Conservation (phyloP, 108 stramenopile genomes). For the Cyclotella distinguenda region DNA sequence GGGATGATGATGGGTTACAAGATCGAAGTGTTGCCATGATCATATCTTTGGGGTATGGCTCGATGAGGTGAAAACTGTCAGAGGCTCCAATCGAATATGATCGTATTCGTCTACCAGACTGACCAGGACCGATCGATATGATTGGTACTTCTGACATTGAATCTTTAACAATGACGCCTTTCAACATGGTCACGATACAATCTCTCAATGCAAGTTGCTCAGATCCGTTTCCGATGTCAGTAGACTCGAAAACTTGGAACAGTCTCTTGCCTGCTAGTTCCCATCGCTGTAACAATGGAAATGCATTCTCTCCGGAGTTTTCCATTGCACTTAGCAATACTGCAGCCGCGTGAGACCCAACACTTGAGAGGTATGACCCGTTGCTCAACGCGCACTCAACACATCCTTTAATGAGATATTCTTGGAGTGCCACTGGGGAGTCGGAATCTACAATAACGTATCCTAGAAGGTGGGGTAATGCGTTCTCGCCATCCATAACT, state of each 20-base stretch:
- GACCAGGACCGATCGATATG: constrained; percentile 74
- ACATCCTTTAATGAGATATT: constrained; percentile 33
- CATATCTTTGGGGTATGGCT: constrained; percentile 79
- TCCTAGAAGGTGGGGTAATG: constrained; percentile 43
- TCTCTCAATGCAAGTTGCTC: constrained; percentile 24
- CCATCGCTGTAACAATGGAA: constrained; percentile 67
- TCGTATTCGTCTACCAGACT: constrained; percentile 59
- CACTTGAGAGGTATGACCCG: constrained; percentile 5
- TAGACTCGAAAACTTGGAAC: constrained; percentile 34
- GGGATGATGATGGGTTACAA: constrained; percentile 15
- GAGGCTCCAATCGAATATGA: constrained; percentile 79
- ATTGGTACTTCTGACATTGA: constrained; percentile 40
- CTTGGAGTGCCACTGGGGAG: constrained; percentile 14
- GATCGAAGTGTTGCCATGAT: constrained; percentile 45
- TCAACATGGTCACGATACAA: constrained; percentile 61
- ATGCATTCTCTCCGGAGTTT: constrained; percentile 61
- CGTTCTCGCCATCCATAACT: constrained; percentile 49
- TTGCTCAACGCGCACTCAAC: constrained; percentile 24
- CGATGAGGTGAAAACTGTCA: constrained; percentile 40
- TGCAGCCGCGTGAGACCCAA: constrained; percentile 45
- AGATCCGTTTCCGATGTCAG: constrained; percentile 3
- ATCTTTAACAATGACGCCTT: constrained; percentile 57
- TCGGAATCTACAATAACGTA: constrained; percentile 32
- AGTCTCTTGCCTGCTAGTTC: constrained; percentile 54
- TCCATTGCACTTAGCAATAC: constrained; percentile 64